phyloP scores from a whole-genome alignment of 1,284 basidiomycete genomes.

The Lentinula novae-zelandiae region DNA sequence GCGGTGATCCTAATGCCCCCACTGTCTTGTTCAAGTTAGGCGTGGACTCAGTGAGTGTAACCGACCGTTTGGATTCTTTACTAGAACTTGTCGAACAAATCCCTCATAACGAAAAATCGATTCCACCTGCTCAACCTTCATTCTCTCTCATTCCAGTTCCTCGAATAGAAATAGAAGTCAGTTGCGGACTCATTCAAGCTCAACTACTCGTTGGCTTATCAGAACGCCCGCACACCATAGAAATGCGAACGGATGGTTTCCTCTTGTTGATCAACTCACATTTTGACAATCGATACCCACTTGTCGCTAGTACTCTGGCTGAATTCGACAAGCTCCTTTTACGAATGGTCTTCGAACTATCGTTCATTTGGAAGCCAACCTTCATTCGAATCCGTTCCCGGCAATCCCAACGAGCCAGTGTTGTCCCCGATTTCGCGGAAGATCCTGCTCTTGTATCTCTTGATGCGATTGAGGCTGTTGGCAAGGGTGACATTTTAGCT shows the following conservation, averaged over 20 bases:
- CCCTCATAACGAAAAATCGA: constrained; percentile 16
- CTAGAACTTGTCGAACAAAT: constrained; percentile 24
- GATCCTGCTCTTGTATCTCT: constrained; percentile 54
- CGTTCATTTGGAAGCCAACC: constrained; percentile 33
- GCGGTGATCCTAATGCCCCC: constrained; percentile 58
- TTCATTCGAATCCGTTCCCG: constrained; percentile 35
- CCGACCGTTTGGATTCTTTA: constrained; percentile 50
- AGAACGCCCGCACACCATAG: constrained; percentile 42
- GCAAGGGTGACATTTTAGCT: constrained; percentile 42
- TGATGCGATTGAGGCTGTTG: constrained; percentile 49
- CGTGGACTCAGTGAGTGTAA: constrained; percentile 45
- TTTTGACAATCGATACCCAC: constrained; percentile 23
- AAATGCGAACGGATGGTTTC: constrained; percentile 49
- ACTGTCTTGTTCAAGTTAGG: constrained; percentile 47
- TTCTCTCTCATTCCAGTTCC: constrained; percentile 44
- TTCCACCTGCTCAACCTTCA: constrained; percentile 24
- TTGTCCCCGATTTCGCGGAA: constrained; percentile 33
- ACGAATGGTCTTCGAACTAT: constrained; percentile 29
- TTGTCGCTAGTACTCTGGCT: constrained; percentile 12
- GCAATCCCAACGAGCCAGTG: constrained; percentile 8
- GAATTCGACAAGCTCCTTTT: constrained; percentile 29
- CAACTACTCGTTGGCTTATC: constrained; percentile 44
- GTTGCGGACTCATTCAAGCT: constrained; percentile 43
- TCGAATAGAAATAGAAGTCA: constrained; percentile 42
- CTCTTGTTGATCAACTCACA: constrained; percentile 31